Conservation (phyloP, 169 alveolate species). For the Pseudocohnilembus persalinus region DNA sequence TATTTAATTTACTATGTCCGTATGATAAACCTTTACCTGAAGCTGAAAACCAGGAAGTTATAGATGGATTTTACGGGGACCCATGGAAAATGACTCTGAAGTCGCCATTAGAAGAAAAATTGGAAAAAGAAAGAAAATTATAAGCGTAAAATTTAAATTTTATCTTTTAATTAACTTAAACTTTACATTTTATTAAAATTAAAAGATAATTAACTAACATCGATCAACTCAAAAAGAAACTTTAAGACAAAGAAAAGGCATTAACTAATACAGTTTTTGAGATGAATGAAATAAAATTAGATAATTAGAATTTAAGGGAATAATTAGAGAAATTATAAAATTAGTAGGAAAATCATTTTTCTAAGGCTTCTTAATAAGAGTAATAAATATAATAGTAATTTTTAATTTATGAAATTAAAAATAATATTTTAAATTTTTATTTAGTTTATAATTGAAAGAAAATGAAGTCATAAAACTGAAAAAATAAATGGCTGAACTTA, state of each 20-base stretch:
- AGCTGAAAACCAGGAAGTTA: slow-evolving; percentile 44
- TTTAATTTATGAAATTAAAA: no score
- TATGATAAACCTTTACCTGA: slow-evolving; percentile 60
- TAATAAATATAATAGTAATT: no score
- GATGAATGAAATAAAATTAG: background rate
- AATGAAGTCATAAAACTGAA: no score
- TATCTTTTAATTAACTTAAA: no score
- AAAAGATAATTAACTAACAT: background rate
- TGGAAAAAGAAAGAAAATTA: background rate
- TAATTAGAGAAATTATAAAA: background rate
- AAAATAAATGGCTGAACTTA: background rate
- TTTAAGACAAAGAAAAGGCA: background rate
- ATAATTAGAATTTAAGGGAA: background rate
- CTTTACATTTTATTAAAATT: no score
- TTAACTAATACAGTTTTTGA: slow-evolving; percentile 7
- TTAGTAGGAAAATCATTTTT: no score
- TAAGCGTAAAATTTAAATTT: background rate
- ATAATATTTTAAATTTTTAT: no score
- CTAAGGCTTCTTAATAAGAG: no score
- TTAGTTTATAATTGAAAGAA: no score
- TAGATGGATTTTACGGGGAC: slow-evolving; percentile 16
- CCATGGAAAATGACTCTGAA: slow-evolving; percentile 4
- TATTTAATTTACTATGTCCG: slow-evolving; percentile 53
- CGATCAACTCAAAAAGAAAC: background rate
- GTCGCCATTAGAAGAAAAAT: slow-evolving; percentile 1